Evolutionary conservation across 2,329 filamentous ascomycete species (phyloP), one percentile per base, ranked within the genome.

Genomic region (Ilyonectria sp.): DNA sequence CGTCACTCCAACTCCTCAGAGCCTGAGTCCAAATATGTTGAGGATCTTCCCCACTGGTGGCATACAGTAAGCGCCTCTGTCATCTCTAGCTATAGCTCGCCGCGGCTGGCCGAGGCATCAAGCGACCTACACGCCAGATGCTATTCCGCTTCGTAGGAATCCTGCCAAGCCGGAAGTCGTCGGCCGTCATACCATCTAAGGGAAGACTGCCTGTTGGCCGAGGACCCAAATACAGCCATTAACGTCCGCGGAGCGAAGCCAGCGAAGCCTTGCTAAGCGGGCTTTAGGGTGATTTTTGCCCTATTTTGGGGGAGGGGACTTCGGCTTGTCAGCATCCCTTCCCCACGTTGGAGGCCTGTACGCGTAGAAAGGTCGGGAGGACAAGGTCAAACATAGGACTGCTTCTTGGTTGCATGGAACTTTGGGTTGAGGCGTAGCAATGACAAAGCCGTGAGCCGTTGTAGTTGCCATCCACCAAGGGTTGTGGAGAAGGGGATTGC

Each of bases 321-420:
- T 35, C 46, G 37, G 54, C n/a, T 44, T 8, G 54, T 63, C 54
- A 63, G 61, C 53, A 40, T 44, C 15, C 1, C 40, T 33, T 43
- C 40, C 15, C 40, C n/a, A 3, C 40, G 15, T n/a, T 55, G 33
- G 52, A 40, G 19, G 52, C 52, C 52, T 40, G 40, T 43, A 43
- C 40, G n/a, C 15, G 40, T 43, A 43, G 40, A 17, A 17, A 43
- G n/a, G 8, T 43, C 1, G 7, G 40, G 15, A 43, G 15, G 15
- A n/a, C 40, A 43, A n/a, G n/a, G 40, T 8, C 40, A n/a, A 17
- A 43, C 17, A 43, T n/a, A 6, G 8, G 6, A 43, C 40, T n/a
- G 15, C 40, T 40, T 26, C n/a, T 53, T 8, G n/a, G 10, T 29
- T 19, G 21, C 8, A 40, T 55, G 52, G 31, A 6, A 40, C 15